Evolutionary conservation across 495 filamentous ascomycete genomes (phyloP).

Genomic region (Chaetomium fimeti): DNA sequence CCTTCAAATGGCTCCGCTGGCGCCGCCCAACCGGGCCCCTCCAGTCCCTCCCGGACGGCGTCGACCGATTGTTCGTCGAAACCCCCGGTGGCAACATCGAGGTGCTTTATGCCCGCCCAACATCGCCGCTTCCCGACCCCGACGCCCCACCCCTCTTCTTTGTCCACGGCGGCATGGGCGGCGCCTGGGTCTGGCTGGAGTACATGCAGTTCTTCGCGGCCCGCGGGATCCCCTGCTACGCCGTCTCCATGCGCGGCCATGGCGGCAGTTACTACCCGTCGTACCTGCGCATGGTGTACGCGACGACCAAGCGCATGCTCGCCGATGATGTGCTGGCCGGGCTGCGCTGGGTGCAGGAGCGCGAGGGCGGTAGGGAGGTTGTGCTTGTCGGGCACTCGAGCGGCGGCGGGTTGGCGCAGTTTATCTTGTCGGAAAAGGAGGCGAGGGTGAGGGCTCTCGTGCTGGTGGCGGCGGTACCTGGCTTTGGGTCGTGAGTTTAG

Average conservation of each 20-base stretch:
- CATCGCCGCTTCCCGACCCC: background rate
- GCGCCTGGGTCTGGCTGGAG: slow-evolving; percentile 47
- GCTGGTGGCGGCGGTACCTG: slow-evolving; percentile 43
- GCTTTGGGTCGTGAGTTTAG: slow-evolving; percentile 46
- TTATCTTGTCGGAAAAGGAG: slow-evolving; percentile 40
- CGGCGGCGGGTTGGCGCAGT: slow-evolving; percentile 48
- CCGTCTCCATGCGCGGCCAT: slow-evolving; percentile 51
- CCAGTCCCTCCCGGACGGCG: slow-evolving; percentile 33
- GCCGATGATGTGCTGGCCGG: slow-evolving; percentile 45
- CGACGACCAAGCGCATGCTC: slow-evolving; percentile 39
- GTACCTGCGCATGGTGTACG: slow-evolving; percentile 41
- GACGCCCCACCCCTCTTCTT: slow-evolving; percentile 41
- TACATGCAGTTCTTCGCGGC: slow-evolving; percentile 46
- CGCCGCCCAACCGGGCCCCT: slow-evolving; percentile 24
- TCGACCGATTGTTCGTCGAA: slow-evolving; percentile 36
- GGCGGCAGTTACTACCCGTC: slow-evolving; percentile 49
- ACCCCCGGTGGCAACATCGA: slow-evolving; percentile 44
- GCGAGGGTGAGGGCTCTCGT: slow-evolving; percentile 42
- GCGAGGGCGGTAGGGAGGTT: slow-evolving; percentile 33
- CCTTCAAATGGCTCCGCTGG: slow-evolving; percentile 34
- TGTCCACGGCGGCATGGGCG: slow-evolving; percentile 50
- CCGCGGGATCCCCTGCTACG: slow-evolving; percentile 46
- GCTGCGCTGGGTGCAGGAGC: slow-evolving; percentile 36
- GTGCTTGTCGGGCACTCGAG: slow-evolving; percentile 50
- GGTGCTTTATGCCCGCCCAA: slow-evolving; percentile 37